A percentile compares a stretch with the other conserved stretches of the same genome.
These are phyloP conservation scores for Botryotinia calthae DNA, from an alignment of 2,329 filamentous ascomycete genomes.

Conservation along the genomic window DNA sequence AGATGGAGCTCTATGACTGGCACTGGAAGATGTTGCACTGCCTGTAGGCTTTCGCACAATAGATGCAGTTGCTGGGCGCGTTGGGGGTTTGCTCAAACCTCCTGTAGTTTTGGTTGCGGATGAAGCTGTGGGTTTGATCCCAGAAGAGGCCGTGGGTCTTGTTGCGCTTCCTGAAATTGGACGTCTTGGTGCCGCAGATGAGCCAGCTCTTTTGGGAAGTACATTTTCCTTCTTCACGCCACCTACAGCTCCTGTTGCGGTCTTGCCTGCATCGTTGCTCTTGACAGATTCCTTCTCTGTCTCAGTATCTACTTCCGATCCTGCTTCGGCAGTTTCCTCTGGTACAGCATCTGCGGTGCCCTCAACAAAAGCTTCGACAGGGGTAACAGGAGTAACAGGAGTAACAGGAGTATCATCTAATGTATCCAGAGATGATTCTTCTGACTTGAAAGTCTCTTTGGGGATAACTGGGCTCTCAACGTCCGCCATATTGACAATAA, in stretches of 20 bases:
- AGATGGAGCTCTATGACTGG: conserved; percentile 36
- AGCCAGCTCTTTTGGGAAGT: conserved; percentile 31
- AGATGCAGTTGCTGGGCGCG: conserved; percentile 33
- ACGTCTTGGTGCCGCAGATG: conserved; percentile 31
- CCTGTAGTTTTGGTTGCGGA: conserved; percentile 30
- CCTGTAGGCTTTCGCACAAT: conserved; percentile 35
- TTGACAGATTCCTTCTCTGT: conserved; percentile 36
- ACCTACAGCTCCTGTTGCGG: conserved; percentile 31
- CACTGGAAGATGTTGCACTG: conserved; percentile 35
- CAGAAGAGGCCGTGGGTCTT: conserved; percentile 31
- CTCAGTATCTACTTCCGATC: conserved; percentile 35
- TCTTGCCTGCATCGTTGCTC: conserved; percentile 31
- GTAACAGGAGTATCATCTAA: conserved; percentile 7
- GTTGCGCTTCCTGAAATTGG: conserved; percentile 20
- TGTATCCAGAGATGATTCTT: neutral
- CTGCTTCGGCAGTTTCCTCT: conserved; percentile 32
- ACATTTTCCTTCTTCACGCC: conserved; percentile 38
- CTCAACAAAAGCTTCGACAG: conserved; percentile 5
- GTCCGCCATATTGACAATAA: conserved; percentile 20
- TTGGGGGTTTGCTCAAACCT: conserved; percentile 39
- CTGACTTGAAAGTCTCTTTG: conserved; percentile 1
- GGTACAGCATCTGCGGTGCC: conserved; percentile 16
- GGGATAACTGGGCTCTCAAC: conserved; percentile 5
- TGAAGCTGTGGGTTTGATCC: conserved; percentile 33
- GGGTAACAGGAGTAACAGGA: conserved; percentile 6